A percentile compares a stretch with the other conserved stretches of the same genome.
Evolutionary conservation across 2,329 filamentous ascomycete species (phyloP).

Genomic region (Fusarium tanahbumbuense): DNA sequence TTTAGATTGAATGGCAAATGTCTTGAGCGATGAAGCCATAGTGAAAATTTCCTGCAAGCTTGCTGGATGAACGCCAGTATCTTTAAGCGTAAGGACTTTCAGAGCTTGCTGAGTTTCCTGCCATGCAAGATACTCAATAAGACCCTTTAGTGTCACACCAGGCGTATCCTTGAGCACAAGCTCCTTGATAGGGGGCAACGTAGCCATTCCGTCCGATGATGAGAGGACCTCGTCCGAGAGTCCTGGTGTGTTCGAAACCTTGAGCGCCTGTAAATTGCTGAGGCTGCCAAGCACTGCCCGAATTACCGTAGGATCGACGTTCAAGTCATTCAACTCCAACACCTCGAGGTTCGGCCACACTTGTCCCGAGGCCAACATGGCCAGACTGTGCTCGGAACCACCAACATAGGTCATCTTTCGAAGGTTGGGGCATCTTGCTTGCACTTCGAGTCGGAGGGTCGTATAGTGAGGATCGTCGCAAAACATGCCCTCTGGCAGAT

Average conservation of each 20-base stretch:
- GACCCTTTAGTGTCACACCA: conserved; percentile 76
- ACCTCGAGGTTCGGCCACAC: conserved; percentile 79
- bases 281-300: conserved; percentile 78
- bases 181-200: conserved; percentile 79
- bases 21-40: conserved; percentile 67
- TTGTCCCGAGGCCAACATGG: conserved; percentile 72
- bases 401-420: conserved; percentile 88
- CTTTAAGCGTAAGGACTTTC: conserved; percentile 74
- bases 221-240: conserved; percentile 84
- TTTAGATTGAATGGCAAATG: conserved; percentile 65
- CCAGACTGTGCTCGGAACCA: conserved; percentile 82
- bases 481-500: conserved; percentile 89
- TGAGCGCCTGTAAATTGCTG: conserved; percentile 76
- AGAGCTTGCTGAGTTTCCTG: conserved; percentile 70
- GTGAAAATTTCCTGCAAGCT: conserved; percentile 71
- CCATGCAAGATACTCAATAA: conserved; percentile 74
- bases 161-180: conserved; percentile 79
- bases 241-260: conserved; percentile 74
- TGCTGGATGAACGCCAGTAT: conserved; percentile 75
- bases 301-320: conserved; percentile 76
- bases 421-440: conserved; percentile 83
- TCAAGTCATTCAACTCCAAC: conserved; percentile 74
- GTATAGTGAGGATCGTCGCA: conserved; percentile 80
- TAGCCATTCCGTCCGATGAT: conserved; percentile 71
- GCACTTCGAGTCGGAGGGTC: conserved; percentile 83